phyloP scores from a whole-genome alignment of 305 asterid genomes.

The Solanum hybrid region DNA sequence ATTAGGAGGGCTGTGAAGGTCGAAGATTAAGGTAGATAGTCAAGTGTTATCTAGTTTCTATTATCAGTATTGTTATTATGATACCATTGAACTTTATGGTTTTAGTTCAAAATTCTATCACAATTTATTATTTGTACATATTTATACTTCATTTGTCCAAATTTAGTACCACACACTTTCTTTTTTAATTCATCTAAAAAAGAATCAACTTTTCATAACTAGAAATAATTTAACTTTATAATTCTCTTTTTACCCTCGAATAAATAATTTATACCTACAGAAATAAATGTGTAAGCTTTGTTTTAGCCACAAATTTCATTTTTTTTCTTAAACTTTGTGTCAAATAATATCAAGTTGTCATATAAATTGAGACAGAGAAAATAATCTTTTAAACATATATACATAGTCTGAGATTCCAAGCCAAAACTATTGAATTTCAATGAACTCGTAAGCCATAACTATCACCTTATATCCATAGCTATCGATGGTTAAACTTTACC shows the following conservation, averaged over 20 bases:
- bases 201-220: not conserved
- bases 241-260: not conserved
- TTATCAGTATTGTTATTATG: too few species aligned
- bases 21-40: not conserved
- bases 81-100: not conserved
- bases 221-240: not conserved
- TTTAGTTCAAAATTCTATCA: not conserved
- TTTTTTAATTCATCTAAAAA: too few species aligned
- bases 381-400: not conserved
- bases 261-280: not conserved
- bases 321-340: not conserved
- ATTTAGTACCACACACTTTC: not conserved
- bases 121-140: not conserved
- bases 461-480: not conserved
- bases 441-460: not conserved
- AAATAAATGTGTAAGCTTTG: not conserved
- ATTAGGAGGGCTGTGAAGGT: not conserved
- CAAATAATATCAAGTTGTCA: not conserved
- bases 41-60: not conserved
- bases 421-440: not conserved
- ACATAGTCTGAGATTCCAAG: not conserved
- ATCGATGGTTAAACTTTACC: fast-evolving
- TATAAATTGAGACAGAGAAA: not conserved
- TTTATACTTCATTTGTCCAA: not conserved
- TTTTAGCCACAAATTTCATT: not conserved